These are phyloP conservation scores for Fusarium falciforme DNA, from an alignment of 2,329 filamentous ascomycete species.

Conservation along the genomic window DNA sequence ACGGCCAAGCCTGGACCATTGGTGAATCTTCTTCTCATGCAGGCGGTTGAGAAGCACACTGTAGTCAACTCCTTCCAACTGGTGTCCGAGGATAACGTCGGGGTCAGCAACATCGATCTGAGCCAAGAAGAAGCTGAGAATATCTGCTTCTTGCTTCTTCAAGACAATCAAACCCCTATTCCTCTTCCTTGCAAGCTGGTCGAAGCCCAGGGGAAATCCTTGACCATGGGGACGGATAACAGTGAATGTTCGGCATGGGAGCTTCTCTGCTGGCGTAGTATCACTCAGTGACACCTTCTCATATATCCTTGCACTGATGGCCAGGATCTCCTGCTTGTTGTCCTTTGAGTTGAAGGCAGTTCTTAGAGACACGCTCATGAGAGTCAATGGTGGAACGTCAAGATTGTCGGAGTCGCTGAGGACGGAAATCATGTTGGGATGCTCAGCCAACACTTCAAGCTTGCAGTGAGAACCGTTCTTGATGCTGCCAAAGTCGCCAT, in stretches of 20 bases:
- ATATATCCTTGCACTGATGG: constrained; percentile 92
- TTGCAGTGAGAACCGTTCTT: constrained; percentile 98
- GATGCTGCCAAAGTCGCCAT: constrained; percentile 83
- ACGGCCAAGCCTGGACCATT: constrained; percentile 93
- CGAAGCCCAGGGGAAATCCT: constrained; percentile 88
- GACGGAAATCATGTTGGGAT: constrained; percentile 80
- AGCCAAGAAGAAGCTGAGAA: constrained; percentile 89
- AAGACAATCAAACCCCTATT: constrained; percentile 82
- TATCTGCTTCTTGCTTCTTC: constrained; percentile 84
- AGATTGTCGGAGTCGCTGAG: constrained; percentile 82
- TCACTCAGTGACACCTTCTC: constrained; percentile 89
- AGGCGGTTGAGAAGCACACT: constrained; percentile 89
- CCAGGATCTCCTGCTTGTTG: constrained; percentile 95
- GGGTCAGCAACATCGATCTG: constrained; percentile 90
- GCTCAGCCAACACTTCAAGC: constrained; percentile 84
- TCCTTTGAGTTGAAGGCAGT: constrained; percentile 90
- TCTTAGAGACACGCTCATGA: constrained; percentile 95
- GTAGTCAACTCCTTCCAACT: constrained; percentile 97
- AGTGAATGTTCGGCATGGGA: constrained; percentile 92
- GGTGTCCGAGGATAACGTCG: constrained; percentile 92
- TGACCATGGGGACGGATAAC: constrained; percentile 84
- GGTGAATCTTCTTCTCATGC: constrained; percentile 88
- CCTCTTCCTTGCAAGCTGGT: constrained; percentile 76
- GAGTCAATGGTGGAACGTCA: constrained; percentile 85
- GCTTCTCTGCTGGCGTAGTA: constrained; percentile 86